Base-by-base conservation (phyloP, 2,329 filamentous ascomycete genomes). In the Phialophora expanda region DNA sequence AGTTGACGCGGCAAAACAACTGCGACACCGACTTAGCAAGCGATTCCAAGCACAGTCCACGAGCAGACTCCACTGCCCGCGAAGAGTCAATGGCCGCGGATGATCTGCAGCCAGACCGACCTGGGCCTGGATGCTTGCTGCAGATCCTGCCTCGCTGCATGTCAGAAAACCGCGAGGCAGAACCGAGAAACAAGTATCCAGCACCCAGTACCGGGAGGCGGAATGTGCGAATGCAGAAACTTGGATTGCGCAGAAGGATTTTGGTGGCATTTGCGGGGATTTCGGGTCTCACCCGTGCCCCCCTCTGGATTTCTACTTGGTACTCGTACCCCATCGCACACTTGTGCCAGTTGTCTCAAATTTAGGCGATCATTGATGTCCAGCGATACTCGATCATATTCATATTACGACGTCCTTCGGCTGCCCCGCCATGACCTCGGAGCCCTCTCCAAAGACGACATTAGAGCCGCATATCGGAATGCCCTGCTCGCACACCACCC, bases 401-500 rank as follows among this genome's bases (percentile, higher is more conserved):
- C 67, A 2, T 69, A 74, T 65, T 82, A 82, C 71, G 73, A 77
- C 53, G 75, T 81, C 69, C 76, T 82, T 32, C 73, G 71, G 38
- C 75, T 82, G 51, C 74, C 76, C 1, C 57, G 64, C 41, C 28
- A 53, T 56, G 62, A 73, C 8, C 67, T 73, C 3, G 63, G 68
- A 0, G 30, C 68, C 2, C 69, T 79, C 32, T 74, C 76, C 4
- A 78, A 78, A 56, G 76, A 78, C 62, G 80, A 82, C 46, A 75
- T 86, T 61, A 85, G 84, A 73, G 67, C 76, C 32, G 86, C 86
- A 9, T 89, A 89, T 74, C 84, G 83, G 65, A 80, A 78, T 56
- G 84, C 86, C 6, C 78, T 89, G 26, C 78, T 89, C 4, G 75
- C 75, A 28, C 79, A 87, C 70, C 87, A 89, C 73, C 87, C 87